These are phyloP conservation scores for Cladosporium sp. DNA, from an alignment of 2,329 filamentous ascomycete species.

Conservation along the genomic window DNA sequence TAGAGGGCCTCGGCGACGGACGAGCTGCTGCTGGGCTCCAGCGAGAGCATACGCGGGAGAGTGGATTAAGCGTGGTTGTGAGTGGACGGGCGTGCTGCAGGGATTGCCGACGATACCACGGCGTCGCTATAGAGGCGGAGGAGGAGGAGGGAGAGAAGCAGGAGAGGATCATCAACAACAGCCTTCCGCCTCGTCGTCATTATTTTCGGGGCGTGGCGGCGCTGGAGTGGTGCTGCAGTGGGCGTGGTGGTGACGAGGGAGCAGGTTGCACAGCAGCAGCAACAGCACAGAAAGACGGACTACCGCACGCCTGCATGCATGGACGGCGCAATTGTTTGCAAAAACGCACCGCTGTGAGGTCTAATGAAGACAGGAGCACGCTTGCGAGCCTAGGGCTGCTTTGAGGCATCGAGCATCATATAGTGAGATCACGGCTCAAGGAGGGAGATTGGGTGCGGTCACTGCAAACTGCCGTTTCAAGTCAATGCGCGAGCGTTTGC, in stretches of 20 bases:
- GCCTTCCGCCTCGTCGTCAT: constrained; percentile 12
- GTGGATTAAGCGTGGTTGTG: neutral
- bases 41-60: constrained; percentile 13
- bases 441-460: constrained; percentile 9
- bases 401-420: neutral
- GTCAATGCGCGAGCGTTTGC: constrained; percentile 14
- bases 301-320: constrained; percentile 1
- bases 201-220: neutral
- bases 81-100: constrained; percentile 13
- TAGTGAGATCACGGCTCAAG: neutral
- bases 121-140: constrained; percentile 5
- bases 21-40: constrained; percentile 21
- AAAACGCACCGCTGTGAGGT: neutral
- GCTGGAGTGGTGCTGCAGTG: neutral
- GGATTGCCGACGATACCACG: constrained; percentile 7
- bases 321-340: neutral
- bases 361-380: neutral
- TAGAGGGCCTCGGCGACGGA: constrained; percentile 30
- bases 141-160: neutral
- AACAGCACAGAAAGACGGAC: neutral
- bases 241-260: neutral
- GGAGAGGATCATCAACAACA: constrained; percentile 4
- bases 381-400: constrained; percentile 4
- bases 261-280: neutral
- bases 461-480: constrained; percentile 3